Evolutionary conservation across 2,329 filamentous ascomycete genomes (phyloP).

Genomic region (Aspergillus neoniger): DNA sequence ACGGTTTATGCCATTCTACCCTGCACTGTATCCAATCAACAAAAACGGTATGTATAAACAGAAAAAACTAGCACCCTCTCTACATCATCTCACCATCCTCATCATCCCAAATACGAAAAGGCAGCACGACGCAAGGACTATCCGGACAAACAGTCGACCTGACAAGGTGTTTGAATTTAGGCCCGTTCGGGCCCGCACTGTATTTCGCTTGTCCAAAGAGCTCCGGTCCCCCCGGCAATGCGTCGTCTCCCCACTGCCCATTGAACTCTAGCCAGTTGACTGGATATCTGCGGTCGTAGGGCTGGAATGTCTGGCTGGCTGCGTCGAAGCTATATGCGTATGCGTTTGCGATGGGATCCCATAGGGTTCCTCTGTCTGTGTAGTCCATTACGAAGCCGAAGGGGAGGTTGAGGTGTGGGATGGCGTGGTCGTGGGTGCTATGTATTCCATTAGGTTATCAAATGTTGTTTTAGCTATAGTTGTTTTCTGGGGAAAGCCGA

Average conservation of each 20-base stretch:
- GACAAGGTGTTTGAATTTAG: constrained; percentile 60
- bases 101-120: constrained; percentile 32
- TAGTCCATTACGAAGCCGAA: constrained; percentile 56
- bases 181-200: constrained; percentile 61
- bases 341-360: constrained; percentile 61
- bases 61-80: neutral
- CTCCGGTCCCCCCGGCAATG: constrained; percentile 55
- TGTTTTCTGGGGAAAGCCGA: neutral
- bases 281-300: constrained; percentile 52
- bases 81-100: constrained; percentile 10
- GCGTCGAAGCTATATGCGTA: constrained; percentile 59
- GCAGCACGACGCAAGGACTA: constrained; percentile 47
- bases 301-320: constrained; percentile 45
- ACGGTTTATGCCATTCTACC: constrained; percentile 1
- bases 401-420: constrained; percentile 62
- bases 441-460: neutral
- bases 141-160: constrained; percentile 60
- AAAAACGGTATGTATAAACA: neutral
- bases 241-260: constrained; percentile 64
- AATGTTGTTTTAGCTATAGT: neutral
- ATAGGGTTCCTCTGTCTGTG: constrained; percentile 56
- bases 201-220: constrained; percentile 60
- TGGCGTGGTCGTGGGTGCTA: constrained; percentile 63
- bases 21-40: neutral
- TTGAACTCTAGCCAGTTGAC: constrained; percentile 58